These are phyloP conservation scores for Larix kaempferi DNA, from an alignment of 75 land plant genomes.

Conservation along the genomic window DNA sequence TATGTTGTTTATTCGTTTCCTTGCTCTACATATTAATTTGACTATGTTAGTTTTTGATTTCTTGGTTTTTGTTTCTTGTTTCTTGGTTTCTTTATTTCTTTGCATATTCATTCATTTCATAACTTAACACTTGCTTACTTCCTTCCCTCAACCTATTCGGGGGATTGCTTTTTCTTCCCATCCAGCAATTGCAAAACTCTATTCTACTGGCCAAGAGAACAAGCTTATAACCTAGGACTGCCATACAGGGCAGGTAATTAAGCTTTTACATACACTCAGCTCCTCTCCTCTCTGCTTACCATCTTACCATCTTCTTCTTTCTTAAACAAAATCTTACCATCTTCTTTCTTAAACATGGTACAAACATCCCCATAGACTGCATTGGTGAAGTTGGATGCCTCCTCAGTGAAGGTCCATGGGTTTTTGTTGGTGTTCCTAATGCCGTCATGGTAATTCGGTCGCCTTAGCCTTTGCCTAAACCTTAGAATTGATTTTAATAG, in stretches of 20 bases:
- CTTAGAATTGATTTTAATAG: background rate
- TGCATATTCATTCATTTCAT: too few species aligned
- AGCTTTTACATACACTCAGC: background rate
- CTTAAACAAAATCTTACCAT: conserved; percentile 7
- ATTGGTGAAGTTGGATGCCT: conserved; percentile 65
- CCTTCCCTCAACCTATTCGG: conserved; percentile 48
- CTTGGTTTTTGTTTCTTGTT: too few species aligned
- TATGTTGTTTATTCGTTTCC: too few species aligned
- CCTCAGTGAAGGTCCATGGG: conserved; percentile 80
- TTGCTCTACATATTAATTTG: too few species aligned
- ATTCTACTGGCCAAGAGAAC: conserved; percentile 84
- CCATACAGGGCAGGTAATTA: conserved; percentile 74
- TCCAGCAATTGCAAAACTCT: conserved; percentile 62
- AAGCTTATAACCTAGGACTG: conserved; percentile 89
- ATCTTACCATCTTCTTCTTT: too few species aligned
- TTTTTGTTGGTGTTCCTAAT: conserved; percentile 76
- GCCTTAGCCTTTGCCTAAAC: too few species aligned
- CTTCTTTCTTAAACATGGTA: conserved; percentile 17
- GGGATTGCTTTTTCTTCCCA: conserved; percentile 80
- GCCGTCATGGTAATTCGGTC: conserved; percentile 49
- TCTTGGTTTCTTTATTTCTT: too few species aligned
- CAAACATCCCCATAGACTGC: conserved; percentile 27
- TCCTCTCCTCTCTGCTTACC: background rate
- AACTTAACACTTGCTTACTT: too few species aligned
- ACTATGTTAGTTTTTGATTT: too few species aligned